phyloP scores from a whole-genome alignment of 805 yeast species.

The Isabelozyma heimii region DNA sequence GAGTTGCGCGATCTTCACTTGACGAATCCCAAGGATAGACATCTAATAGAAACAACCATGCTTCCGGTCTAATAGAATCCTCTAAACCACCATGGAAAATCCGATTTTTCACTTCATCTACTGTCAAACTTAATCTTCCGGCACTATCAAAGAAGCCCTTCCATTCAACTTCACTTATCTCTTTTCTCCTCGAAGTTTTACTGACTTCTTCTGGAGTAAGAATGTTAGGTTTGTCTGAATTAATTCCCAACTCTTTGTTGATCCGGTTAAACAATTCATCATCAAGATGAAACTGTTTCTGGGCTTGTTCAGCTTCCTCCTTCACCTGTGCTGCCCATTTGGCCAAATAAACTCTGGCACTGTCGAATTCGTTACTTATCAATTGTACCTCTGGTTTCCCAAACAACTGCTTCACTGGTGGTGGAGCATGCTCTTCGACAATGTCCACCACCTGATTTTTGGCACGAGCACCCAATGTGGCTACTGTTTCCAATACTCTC shows the following conservation, averaged over 20 bases:
- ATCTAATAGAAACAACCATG: conserved; percentile 82
- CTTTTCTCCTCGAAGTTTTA: conserved; percentile 62
- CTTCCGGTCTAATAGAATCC: conserved; percentile 58
- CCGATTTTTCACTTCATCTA: conserved; percentile 72
- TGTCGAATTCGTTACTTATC: conserved; percentile 87
- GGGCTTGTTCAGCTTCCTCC: conserved; percentile 74
- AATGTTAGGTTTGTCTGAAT: conserved; percentile 27
- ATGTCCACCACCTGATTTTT: conserved; percentile 58
- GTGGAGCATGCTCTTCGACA: conserved; percentile 63
- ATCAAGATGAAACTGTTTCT: conserved; percentile 49
- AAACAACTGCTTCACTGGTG: conserved; percentile 55
- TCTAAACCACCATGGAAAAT: conserved; percentile 89
- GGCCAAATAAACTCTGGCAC: conserved; percentile 88
- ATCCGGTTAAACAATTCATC: conserved; percentile 60
- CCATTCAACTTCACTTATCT: conserved; percentile 78
- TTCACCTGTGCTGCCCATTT: conserved; percentile 96
- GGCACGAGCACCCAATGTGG: conserved; percentile 59
- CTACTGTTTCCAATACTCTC: conserved; percentile 81
- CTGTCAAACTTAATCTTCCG: conserved; percentile 74
- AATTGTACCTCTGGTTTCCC: conserved; percentile 76
- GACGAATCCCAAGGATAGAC: conserved; percentile 91
- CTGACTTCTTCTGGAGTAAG: conserved; percentile 60
- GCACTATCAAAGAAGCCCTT: conserved; percentile 71
- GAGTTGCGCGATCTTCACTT: conserved; percentile 58
- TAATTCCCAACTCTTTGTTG: conserved; percentile 60